Evolutionary conservation across 768 basidiomycete species (phyloP).

Genomic region (Russula emetica): DNA sequence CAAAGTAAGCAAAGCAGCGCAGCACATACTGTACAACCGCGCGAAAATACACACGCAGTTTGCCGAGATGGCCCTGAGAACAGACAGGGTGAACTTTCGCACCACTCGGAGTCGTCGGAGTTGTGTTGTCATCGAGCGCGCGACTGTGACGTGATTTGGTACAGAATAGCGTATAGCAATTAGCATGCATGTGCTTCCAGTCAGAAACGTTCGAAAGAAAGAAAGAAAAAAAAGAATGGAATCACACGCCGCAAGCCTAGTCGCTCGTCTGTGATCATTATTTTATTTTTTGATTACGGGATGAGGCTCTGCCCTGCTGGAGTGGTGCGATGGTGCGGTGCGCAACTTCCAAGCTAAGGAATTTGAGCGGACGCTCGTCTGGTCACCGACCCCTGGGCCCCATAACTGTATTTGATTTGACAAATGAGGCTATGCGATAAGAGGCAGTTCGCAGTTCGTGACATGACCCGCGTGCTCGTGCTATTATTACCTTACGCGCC

Average conservation of each 20-base stretch:
- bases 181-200: neutral
- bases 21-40: neutral
- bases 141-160: too few relatives aligned
- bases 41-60: neutral
- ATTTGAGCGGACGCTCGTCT: neutral
- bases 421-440: neutral
- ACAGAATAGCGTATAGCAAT: too few relatives aligned
- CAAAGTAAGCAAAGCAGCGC: too few relatives aligned
- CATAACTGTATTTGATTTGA: too few relatives aligned
- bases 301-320: neutral
- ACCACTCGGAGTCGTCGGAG: too few relatives aligned
- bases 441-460: neutral
- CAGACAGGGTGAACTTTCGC: neutral
- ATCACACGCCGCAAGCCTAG: neutral
- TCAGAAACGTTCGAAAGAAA: neutral
- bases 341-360: neutral
- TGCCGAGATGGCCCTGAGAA: neutral
- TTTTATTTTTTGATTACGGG: neutral
- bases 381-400: too few relatives aligned
- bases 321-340: slow-evolving; percentile 8
- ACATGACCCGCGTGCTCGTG: neutral
- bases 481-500: neutral
- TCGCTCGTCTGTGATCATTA: neutral
- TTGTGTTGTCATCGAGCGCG: too few relatives aligned
- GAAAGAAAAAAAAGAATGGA: neutral